Evolutionary conservation across 768 basidiomycete genomes (phyloP), one percentile per base, ranked within the genome.

Genomic region (Melanogaster broomeanus): DNA sequence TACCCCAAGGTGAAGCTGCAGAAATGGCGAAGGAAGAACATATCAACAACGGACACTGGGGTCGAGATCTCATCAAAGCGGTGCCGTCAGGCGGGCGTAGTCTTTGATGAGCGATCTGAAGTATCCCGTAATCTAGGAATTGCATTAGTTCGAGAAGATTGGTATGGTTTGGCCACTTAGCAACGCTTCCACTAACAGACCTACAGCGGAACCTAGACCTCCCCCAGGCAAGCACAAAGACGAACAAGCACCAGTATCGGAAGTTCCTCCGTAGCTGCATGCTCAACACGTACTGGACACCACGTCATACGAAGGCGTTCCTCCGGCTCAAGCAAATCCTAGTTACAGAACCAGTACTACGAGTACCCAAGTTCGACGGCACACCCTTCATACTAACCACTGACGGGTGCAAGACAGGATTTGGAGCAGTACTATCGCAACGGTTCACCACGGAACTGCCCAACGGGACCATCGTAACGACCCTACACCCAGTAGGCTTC

Each of bases 341-440:
- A 0, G 62, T 66, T 2, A 61, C 60, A 0, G 65, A 70, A 42
- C 76, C 74, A 7, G 68, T 73, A n/a, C n/a, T n/a, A n/a, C n/a
- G n/a, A n/a, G n/a, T n/a, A n/a, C n/a, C n/a, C n/a, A n/a, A n/a
- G n/a, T n/a, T n/a, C n/a, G n/a, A n/a, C n/a, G n/a, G n/a, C n/a
- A n/a, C n/a, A n/a, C n/a, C n/a, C n/a, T n/a, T n/a, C n/a, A n/a
- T n/a, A n/a, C n/a, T n/a, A n/a, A n/a, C n/a, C n/a, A n/a, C n/a
- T n/a, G n/a, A n/a, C n/a, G n/a, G n/a, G n/a, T n/a, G n/a, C n/a
- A n/a, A n/a, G n/a, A n/a, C n/a, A n/a, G n/a, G n/a, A n/a, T n/a
- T n/a, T n/a, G n/a, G n/a, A n/a, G n/a, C n/a, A n/a, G n/a, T n/a
- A n/a, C n/a, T n/a, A n/a, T n/a, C n/a, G n/a, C n/a, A n/a, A n/a